These are phyloP conservation scores for Phytophthora uliginosa DNA, from an alignment of 352 stramenopile genomes.

Conservation along the genomic window DNA sequence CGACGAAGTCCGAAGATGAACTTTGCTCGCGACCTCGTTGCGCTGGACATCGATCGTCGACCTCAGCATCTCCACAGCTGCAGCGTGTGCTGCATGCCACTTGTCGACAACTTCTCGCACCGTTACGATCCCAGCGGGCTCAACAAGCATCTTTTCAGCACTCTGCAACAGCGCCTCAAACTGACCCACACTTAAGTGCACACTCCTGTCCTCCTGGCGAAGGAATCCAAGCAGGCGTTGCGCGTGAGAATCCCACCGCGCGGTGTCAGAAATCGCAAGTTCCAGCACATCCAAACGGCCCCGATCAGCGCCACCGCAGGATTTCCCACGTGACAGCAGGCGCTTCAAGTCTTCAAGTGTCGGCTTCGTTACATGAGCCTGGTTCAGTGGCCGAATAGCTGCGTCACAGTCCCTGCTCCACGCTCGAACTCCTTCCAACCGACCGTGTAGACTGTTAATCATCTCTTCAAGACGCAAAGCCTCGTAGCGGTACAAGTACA, in stretches of 20 bases:
- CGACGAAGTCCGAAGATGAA: constrained; percentile 1
- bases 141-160: constrained; percentile 33
- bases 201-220: not conserved
- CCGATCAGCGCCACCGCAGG: constrained; percentile 37
- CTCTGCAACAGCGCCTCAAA: constrained; percentile 38
- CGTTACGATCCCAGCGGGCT: constrained; percentile 27
- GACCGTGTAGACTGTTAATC: constrained; percentile 39
- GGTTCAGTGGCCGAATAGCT: constrained; percentile 25
- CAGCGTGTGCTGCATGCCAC: constrained; percentile 37
- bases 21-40: constrained; percentile 23
- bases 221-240: constrained; percentile 28
- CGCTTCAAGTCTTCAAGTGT: constrained; percentile 37
- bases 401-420: constrained; percentile 53
- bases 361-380: constrained; percentile 11
- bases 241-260: constrained; percentile 37
- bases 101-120: constrained; percentile 37
- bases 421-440: constrained; percentile 46
- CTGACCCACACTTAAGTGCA: constrained; percentile 14
- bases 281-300: constrained; percentile 47
- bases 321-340: constrained; percentile 44
- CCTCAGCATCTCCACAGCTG: constrained; percentile 33
- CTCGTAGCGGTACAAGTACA: constrained; percentile 73
- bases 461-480: constrained; percentile 48
- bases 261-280: constrained; percentile 26
- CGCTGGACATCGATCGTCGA: constrained; percentile 31